Base-by-base conservation (phyloP, 2,329 filamentous ascomycete species). In the Massarina eburnea region DNA sequence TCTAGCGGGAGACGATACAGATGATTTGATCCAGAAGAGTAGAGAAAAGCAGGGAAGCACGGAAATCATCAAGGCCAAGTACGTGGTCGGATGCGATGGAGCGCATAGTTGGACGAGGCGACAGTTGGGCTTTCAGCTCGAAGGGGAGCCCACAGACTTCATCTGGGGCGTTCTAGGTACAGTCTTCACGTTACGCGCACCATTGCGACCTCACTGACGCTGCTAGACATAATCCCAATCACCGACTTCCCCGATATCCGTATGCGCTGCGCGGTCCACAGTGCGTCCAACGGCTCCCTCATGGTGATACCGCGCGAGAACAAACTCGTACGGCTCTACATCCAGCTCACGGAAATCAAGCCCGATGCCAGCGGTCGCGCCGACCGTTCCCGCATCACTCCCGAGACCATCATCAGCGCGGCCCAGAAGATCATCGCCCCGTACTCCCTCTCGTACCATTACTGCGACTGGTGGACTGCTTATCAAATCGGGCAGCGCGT, bases 401-500 rank as follows among this genome's bases (percentile, higher is more conserved):
- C 83, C 0, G 78, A 85, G 1, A 67, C 78, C 1, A 84, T 91
- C 44, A 75, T 89, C 37, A 71, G 77, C 36, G 76, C 80, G 0
- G 86, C 85, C 0, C 80, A 83, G 59, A 78, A 74, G 45, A 89
- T 86, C 39, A 71, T 91, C 19, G 70, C 72, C 0, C 88, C 87
- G 0, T 91, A 89, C 62, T 84, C 75, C 24, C 68, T 91, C 2
- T 76, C 77, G 0, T 87, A 86, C 54, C 69, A 79, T 27, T 79
- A 86, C 48, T 82, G 82, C 45, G 80, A 85, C 54, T 88, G 83
- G 82, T 86, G 82, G 80, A 83, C 80, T 0, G 82, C 80, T 0
- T 87, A 86, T 54, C 79, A 86, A 37, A 85, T 88, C 36, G 84
- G 84, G 0, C 84, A 88, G 59, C 75, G 85, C 5, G 78, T 86